Base-by-base conservation (phyloP, 176 grass and related monocot species). In the Metroxylon sagu region DNA sequence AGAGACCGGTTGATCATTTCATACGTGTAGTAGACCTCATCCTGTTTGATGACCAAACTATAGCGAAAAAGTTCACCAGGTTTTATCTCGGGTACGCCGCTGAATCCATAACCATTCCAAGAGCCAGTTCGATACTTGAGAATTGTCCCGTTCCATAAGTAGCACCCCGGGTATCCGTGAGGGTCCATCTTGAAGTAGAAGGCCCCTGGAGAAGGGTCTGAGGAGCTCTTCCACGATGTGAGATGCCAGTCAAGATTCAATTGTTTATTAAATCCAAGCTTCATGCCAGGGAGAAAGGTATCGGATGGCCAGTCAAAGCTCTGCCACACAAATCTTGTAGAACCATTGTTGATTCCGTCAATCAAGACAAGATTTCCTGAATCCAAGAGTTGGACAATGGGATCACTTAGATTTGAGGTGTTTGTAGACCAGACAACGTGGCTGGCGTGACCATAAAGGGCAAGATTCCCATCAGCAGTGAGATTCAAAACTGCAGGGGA, bases 241-340 rank as follows among this genome's bases (percentile, higher is more conserved):
- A 90, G 63, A 29, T 48, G 52, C 29, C 50, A 54, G 25, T 85
- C 79, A 18, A 82, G 35, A 8, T 70, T 66, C 6, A 39, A 82
- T 17, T 63, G 18, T 58, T 83, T 76, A 64, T 74, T 70, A 51
- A 74, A 66, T 52, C 85, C 80, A 57, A 84, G 55, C 62, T 76
- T 85, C 71, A 62, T 74, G 5, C 72, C 79, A 1, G 75, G 66
- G 18, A 82, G 53, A 57, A 81, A 72, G 5, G 69, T 69, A 58
- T 86, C 65, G 19, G 83, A 77, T 10, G 76, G 79, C 19, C 80
- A 63, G 53, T 86, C 68, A 35, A 86, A 91, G 71, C 79, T 91
- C 60, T 83, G 75, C 76, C 83, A 86, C 48, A 77, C 17, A 10
- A 77, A 48, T 50, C 70, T 43, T 76, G 0, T 10, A 21, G 6